phyloP scores from a whole-genome alignment of 768 basidiomycete species.

The Amanita pallidorosea region DNA sequence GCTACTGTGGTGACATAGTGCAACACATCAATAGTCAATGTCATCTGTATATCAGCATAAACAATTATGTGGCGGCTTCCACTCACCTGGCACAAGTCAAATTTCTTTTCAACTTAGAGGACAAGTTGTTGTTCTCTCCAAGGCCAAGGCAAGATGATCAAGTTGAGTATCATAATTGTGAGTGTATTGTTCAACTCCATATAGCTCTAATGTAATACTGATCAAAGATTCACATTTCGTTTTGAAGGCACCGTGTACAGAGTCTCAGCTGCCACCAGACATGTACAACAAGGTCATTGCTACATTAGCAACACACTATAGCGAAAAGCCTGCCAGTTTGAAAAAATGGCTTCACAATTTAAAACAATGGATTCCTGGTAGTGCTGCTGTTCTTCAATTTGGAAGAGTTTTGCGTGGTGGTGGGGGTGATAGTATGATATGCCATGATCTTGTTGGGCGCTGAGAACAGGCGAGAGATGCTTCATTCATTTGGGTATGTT shows the following conservation, averaged over 20 bases:
- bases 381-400: constrained; percentile 14
- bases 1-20: no score
- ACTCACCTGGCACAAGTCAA: no score
- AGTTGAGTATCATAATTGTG: no score
- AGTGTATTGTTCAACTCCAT: background rate
- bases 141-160: no score
- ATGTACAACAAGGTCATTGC: constrained; percentile 11
- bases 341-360: constrained; percentile 3
- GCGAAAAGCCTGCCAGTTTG: background rate
- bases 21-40: no score
- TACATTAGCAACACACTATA: constrained; percentile 13
- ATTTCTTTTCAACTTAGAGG: no score
- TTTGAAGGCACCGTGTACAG: constrained; percentile 11
- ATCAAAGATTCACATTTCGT: background rate
- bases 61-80: no score
- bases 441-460: constrained; percentile 6
- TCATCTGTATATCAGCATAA: no score
- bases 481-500: constrained; percentile 22
- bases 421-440: no score
- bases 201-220: background rate
- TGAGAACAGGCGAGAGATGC: constrained; percentile 19
- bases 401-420: constrained; percentile 13
- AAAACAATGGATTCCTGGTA: constrained; percentile 5
- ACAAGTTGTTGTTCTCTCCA: no score
- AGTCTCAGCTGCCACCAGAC: background rate